Conservation (phyloP, 2,329 filamentous ascomycete species). For the Fusarium virguliforme region DNA sequence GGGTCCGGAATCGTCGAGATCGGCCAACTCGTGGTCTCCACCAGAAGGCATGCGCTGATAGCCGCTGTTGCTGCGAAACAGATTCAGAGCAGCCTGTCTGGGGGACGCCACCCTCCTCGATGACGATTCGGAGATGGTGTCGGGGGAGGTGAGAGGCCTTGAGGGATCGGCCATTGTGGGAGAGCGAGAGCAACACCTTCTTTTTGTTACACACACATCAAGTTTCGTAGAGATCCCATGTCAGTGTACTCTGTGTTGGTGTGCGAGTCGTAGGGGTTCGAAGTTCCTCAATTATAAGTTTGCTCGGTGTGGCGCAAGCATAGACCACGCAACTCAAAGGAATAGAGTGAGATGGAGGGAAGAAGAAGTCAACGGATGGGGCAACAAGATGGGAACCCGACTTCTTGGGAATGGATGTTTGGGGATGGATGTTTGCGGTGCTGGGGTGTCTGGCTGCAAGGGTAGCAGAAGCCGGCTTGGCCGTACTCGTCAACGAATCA, state of each 20-base stretch:
- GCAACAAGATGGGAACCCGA: not conserved
- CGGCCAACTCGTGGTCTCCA: constrained; percentile 42
- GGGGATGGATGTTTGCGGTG: no score
- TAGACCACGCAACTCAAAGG: not conserved
- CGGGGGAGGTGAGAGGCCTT: constrained; percentile 27
- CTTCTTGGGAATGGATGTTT: not conserved
- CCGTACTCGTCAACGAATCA: constrained; percentile 7
- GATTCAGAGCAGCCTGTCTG: constrained; percentile 33
- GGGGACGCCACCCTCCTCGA: constrained; percentile 23
- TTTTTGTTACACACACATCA: constrained; percentile 19
- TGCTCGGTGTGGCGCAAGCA: constrained; percentile 27
- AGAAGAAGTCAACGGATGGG: constrained; percentile 14
- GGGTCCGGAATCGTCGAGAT: constrained; percentile 31
- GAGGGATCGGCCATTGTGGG: constrained; percentile 41
- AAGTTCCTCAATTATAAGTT: not conserved
- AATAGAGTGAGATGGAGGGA: not conserved
- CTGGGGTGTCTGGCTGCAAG: not conserved
- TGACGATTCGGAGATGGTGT: constrained; percentile 22
- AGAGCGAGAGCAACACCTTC: not conserved
- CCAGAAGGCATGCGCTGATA: constrained; percentile 45
- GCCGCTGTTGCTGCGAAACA: constrained; percentile 43
- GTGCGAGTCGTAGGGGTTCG: constrained; percentile 18
- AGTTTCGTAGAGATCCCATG: constrained; percentile 30
- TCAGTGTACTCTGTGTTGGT: constrained; percentile 1
- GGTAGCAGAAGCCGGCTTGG: not conserved